phyloP scores from a whole-genome alignment of 2,329 filamentous ascomycete species.

The Aureobasidium sp. region DNA sequence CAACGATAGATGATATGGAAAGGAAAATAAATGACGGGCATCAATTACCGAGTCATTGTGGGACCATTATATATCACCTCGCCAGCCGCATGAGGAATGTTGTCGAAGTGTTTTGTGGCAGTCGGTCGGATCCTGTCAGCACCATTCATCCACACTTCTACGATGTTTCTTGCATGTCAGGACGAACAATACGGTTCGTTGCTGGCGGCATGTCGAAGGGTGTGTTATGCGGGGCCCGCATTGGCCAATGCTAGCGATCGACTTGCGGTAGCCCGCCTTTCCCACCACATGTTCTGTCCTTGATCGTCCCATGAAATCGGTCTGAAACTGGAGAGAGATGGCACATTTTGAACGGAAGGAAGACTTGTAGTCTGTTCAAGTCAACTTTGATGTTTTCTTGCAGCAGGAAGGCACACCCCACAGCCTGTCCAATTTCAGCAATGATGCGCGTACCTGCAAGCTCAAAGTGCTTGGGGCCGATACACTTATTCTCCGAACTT shows the following conservation, averaged over 20 bases:
- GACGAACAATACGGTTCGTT: not conserved
- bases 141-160: not conserved
- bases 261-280: constrained; percentile 1
- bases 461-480: constrained; percentile 10
- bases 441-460: constrained; percentile 4
- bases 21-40: constrained; percentile 6
- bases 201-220: not conserved
- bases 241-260: constrained; percentile 2
- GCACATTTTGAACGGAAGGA: not conserved
- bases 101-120: not conserved
- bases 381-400: not conserved
- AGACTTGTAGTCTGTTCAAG: not conserved
- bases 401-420: not conserved
- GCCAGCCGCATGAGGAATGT: constrained; percentile 9
- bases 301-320: constrained; percentile 1
- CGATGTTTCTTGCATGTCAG: not conserved
- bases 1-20: constrained; percentile 5
- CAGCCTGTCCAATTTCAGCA: not conserved
- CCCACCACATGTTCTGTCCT: not conserved
- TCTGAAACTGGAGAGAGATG: not conserved
- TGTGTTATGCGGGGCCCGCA: constrained; percentile 3
- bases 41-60: constrained; percentile 2
- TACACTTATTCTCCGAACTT: constrained; percentile 14
- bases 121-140: not conserved
- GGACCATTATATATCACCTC: not conserved